Conservation (phyloP, 805 yeast species). For the Ogataea chonburiensis region DNA sequence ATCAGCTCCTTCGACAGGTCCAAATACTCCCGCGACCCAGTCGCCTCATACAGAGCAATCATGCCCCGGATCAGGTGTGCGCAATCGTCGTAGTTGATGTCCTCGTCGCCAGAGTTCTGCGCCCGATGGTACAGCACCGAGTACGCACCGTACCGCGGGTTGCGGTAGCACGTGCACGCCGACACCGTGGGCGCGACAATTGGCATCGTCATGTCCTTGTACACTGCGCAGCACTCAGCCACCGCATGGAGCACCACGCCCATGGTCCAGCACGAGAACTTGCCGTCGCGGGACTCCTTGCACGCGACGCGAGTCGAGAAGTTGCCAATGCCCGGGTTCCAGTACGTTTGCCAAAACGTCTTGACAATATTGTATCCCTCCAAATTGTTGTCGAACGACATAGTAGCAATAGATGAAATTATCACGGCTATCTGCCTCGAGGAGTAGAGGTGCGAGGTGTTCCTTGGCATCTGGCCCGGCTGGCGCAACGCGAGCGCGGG, state of each 20-base stretch:
- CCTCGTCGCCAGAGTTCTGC: conserved; percentile 52
- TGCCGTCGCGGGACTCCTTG: conserved; percentile 48
- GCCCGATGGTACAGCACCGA: conserved; percentile 60
- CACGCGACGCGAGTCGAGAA: conserved; percentile 42
- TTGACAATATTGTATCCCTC: conserved; percentile 43
- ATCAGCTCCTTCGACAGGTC: conserved; percentile 59
- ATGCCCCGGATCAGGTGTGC: conserved; percentile 72
- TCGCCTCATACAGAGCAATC: conserved; percentile 65
- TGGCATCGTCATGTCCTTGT: conserved; percentile 53
- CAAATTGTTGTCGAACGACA: conserved; percentile 28
- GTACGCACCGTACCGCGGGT: conserved; percentile 51
- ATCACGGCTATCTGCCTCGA: too few species aligned
- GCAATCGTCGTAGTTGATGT: conserved; percentile 71
- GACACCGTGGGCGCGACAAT: conserved; percentile 51
- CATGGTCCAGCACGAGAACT: conserved; percentile 66
- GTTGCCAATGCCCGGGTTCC: conserved; percentile 38
- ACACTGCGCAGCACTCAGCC: conserved; percentile 59
- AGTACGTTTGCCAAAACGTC: conserved; percentile 42
- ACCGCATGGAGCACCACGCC: conserved; percentile 64
- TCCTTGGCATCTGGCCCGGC: too few species aligned
- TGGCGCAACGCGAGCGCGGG: too few species aligned
- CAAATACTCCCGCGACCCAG: conserved; percentile 52
- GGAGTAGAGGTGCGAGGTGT: too few species aligned
- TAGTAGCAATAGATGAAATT: too few species aligned
- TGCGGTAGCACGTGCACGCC: conserved; percentile 51